Percentiles rank a stretch among this genome's conserved stretches.
Evolutionary conservation across 177 flowering plant genomes (phyloP).

Genomic region (Telopea speciosissima): DNA sequence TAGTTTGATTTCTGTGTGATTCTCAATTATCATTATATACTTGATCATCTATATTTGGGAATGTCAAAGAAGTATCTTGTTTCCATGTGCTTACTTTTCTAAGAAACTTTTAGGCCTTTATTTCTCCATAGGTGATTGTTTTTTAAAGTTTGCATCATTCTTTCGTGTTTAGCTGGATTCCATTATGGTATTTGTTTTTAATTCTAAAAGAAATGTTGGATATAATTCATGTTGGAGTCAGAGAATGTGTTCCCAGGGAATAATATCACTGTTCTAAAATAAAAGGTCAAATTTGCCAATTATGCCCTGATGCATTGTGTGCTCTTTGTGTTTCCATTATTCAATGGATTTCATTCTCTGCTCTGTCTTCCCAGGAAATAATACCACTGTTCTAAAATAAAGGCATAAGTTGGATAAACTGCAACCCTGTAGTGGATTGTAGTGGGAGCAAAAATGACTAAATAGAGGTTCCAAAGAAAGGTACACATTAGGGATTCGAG

Average conservation of each 20-base stretch:
- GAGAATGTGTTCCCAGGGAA: neutral
- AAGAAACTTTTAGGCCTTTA: neutral
- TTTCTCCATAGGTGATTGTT: neutral
- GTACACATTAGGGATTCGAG: too few relatives aligned
- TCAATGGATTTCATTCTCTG: too few relatives aligned
- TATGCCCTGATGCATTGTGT: neutral
- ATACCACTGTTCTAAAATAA: neutral
- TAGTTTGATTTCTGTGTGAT: neutral
- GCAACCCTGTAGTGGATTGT: too few relatives aligned
- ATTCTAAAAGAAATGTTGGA: too few relatives aligned
- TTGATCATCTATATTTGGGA: neutral
- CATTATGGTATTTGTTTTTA: neutral
- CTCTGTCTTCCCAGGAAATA: neutral
- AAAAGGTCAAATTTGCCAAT: neutral
- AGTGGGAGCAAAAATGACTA: too few relatives aligned
- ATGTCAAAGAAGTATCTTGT: neutral
- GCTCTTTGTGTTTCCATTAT: too few relatives aligned
- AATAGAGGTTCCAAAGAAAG: too few relatives aligned
- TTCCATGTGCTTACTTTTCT: neutral
- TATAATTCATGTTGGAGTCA: too few relatives aligned
- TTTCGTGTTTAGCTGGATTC: neutral
- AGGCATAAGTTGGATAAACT: neutral
- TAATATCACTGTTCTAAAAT: neutral
- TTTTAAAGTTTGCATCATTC: neutral
- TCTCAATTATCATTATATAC: neutral